phyloP scores from a whole-genome alignment of 176 grass and related monocot species.

The Musa itinerans region DNA sequence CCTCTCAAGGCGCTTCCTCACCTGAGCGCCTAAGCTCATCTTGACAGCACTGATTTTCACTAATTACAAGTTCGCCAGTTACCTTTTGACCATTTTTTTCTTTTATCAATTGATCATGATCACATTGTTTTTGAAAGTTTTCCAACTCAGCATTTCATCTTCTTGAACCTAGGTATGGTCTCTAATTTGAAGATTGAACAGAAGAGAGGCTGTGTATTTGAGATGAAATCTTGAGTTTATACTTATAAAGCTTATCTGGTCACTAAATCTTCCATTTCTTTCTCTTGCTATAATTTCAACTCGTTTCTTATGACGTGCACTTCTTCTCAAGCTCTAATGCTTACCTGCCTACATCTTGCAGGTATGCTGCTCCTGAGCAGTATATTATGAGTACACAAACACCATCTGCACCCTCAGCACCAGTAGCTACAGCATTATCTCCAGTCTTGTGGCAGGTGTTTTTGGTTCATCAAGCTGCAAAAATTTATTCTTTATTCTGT shows the following conservation, averaged over 20 bases:
- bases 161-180: no score
- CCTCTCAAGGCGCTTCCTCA: no score
- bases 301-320: neutral
- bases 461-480: neutral
- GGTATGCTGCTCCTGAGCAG: constrained; percentile 96
- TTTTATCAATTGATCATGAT: no score
- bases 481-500: neutral
- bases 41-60: no score
- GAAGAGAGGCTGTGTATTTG: no score
- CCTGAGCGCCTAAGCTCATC: no score
- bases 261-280: neutral
- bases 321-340: neutral
- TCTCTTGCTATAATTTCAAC: neutral
- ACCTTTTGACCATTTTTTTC: no score
- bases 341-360: constrained; percentile 16
- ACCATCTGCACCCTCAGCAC: constrained; percentile 91
- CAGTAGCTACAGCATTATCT: constrained; percentile 85
- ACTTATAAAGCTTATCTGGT: neutral
- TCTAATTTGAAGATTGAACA: no score
- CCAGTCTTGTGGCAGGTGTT: constrained; percentile 93
- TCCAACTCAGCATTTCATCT: no score
- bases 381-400: constrained; percentile 99
- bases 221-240: no score
- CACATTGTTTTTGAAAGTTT: no score
- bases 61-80: no score